Conservation (phyloP, 495 filamentous ascomycete genomes). For the Trichocladium uniseriatum region DNA sequence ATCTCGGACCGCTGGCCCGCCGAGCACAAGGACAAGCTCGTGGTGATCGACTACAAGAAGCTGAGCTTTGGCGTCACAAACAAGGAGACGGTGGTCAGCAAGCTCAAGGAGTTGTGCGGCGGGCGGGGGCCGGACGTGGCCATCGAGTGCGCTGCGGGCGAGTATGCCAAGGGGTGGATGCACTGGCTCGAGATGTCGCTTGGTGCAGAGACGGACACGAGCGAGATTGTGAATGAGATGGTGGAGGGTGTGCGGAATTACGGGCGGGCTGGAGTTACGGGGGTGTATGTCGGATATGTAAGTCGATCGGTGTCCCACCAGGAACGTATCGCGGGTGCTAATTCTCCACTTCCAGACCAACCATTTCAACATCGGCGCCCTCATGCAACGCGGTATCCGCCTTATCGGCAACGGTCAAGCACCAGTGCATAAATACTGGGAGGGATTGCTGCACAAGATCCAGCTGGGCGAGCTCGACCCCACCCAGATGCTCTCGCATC, state of each 20-base stretch:
- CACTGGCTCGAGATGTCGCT: constrained; percentile 68
- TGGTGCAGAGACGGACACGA: constrained; percentile 76
- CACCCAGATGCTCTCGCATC: constrained; percentile 69
- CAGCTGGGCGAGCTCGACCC: constrained; percentile 64
- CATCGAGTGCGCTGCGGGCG: constrained; percentile 75
- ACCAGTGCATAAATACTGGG: constrained; percentile 78
- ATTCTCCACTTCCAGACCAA: constrained; percentile 44
- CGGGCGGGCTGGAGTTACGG: constrained; percentile 68
- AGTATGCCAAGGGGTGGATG: constrained; percentile 76
- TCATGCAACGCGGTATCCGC: constrained; percentile 81
- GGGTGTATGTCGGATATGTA: constrained; percentile 75
- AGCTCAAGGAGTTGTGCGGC: constrained; percentile 62
- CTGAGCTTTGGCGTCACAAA: constrained; percentile 37
- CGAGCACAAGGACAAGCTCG: constrained; percentile 30
- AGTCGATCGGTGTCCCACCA: constrained; percentile 20
- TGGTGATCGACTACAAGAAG: constrained; percentile 39
- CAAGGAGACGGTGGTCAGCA: constrained; percentile 53
- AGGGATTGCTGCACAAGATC: constrained; percentile 61
- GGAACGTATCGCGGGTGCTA: neutral
- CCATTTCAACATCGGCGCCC: constrained; percentile 72
- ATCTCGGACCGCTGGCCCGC: constrained; percentile 52
- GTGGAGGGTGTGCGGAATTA: constrained; percentile 66
- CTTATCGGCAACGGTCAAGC: constrained; percentile 80
- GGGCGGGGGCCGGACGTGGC: constrained; percentile 63
- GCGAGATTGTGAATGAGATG: constrained; percentile 84